These are phyloP conservation scores for Neurospora sp. DNA, from an alignment of 495 filamentous ascomycete genomes.

Conservation along the genomic window DNA sequence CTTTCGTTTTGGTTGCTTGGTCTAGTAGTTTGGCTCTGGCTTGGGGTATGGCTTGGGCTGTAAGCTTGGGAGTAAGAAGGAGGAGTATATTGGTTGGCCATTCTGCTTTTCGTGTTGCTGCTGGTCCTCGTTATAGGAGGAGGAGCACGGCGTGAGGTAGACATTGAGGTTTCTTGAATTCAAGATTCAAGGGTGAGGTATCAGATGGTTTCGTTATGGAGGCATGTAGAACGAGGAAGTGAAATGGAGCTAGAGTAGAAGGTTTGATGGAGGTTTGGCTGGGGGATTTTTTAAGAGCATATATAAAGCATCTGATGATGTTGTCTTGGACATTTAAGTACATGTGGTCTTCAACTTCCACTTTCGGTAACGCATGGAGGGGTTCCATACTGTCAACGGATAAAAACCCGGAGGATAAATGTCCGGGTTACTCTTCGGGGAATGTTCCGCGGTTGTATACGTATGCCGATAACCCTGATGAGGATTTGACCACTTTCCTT, in stretches of 20 bases:
- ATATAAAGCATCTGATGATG: background rate
- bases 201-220: background rate
- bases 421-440: background rate
- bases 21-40: background rate
- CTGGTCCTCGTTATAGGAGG: background rate
- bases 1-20: background rate
- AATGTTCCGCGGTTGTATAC: background rate
- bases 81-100: background rate
- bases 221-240: background rate
- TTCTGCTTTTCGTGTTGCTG: background rate
- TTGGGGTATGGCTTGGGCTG: background rate
- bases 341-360: background rate
- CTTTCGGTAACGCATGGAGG: background rate
- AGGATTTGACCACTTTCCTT: background rate
- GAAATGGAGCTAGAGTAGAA: background rate
- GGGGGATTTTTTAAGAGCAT: background rate
- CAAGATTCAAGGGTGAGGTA: background rate
- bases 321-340: background rate
- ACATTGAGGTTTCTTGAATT: background rate
- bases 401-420: background rate
- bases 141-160: background rate
- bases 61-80: background rate
- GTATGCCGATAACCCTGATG: background rate
- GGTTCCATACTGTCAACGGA: background rate
- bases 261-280: background rate